Base-by-base conservation (phyloP, 441 rosid genomes). In the Gossypium lobatum region DNA sequence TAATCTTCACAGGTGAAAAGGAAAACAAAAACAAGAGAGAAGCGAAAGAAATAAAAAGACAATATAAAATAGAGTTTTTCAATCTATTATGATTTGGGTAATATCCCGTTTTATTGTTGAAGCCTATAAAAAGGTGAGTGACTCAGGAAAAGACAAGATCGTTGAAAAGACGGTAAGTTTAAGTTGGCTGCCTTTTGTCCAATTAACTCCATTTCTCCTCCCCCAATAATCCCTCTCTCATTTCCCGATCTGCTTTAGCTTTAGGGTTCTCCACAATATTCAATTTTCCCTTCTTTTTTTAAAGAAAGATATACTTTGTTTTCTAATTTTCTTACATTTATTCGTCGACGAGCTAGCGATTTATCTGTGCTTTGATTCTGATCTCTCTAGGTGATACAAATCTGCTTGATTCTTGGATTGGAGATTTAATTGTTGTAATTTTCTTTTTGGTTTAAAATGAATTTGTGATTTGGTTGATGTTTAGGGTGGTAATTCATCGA, bases 111-210 rank as follows among this genome's bases (percentile, higher is more conserved):
- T 55, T 58, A 79, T 76, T 67, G 76, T 73, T 63, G 64, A 59
- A 55, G 70, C 65, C 21, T 69, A 77, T 73, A 79, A 79, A 79
- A 79, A 64, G 77, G 71, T 42, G 46, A 75, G 83, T 76, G 74
- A 65, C 59, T 80, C 77, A 57, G 14, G 13, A 64, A 53, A 73
- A 64, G 76, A 73, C 71, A 53, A 64, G 21, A 54, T 73, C 21
- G 63, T 73, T 64, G 71, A 73, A 64, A 64, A 37, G 42, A 77
- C 83, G 74, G 85, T 77, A 66, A 52, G 54, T 21, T 72, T 18
- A 6, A 20, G 20, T 55, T 34, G 63, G 63, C 34, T 58, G 64
- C 21, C 50, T 45, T 57, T 37, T 37, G 23, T 31, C 73, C 64
- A 57, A 57, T 71, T 37, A 14, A 39, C 13, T 50, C 69, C 50